Evolutionary conservation across 352 stramenopile genomes (phyloP).

Genomic region (Peronospora belbahrii): DNA sequence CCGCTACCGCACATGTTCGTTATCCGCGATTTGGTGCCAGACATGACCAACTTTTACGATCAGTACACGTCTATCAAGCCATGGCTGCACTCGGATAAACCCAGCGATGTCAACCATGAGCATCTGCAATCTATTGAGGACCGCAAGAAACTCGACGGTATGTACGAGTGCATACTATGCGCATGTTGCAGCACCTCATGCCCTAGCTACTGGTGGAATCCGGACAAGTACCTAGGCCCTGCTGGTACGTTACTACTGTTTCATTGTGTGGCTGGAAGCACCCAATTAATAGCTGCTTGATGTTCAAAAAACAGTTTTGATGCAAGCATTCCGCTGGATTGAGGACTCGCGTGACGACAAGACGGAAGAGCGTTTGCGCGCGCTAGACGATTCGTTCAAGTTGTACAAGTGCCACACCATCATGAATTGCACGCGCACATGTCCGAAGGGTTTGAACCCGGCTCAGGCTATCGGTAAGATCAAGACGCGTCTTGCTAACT

Average conservation of each 20-base stretch:
- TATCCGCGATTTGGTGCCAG: constrained; percentile 97
- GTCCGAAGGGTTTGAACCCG: constrained; percentile 99
- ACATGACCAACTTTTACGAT: constrained; percentile 99
- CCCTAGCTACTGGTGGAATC: constrained; percentile 99
- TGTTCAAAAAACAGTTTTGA: constrained; percentile 55
- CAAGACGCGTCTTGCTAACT: constrained; percentile 90
- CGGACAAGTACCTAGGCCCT: constrained; percentile 91
- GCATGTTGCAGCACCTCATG: constrained; percentile 98
- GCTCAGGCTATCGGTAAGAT: constrained; percentile 98
- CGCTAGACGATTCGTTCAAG: constrained; percentile 98
- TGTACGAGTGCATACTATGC: constrained; percentile 99
- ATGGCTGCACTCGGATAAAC: constrained; percentile 94
- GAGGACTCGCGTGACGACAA: constrained; percentile 97
- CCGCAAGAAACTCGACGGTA: constrained; percentile 98
- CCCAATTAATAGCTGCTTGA: not conserved
- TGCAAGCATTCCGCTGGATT: constrained; percentile 98
- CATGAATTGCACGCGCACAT: constrained; percentile 99
- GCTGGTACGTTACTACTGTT: constrained; percentile 39
- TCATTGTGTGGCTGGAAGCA: not conserved
- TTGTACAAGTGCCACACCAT: constrained; percentile 99
- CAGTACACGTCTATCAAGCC: constrained; percentile 98
- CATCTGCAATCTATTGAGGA: constrained; percentile 91
- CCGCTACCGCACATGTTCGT: constrained; percentile 99
- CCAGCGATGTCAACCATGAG: constrained; percentile 83
- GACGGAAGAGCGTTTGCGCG: constrained; percentile 92